These are phyloP conservation scores for Magnolia officinalis DNA, from an alignment of 164 flowering plant genomes.

Conservation along the genomic window DNA sequence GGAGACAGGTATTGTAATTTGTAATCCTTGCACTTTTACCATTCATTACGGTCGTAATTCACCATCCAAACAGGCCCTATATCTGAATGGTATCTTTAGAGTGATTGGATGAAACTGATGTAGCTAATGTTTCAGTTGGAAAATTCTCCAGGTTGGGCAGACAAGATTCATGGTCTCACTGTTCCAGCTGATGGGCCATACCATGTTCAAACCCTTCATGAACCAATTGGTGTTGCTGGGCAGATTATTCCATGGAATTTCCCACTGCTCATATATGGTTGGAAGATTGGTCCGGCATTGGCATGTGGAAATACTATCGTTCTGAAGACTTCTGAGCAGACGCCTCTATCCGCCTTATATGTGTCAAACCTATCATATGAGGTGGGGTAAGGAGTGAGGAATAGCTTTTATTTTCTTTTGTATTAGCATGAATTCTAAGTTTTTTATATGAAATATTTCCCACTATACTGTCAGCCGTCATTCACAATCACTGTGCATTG, in stretches of 20 bases:
- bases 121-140: neutral
- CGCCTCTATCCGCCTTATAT: constrained; percentile 73
- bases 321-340: constrained; percentile 84
- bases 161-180: constrained; percentile 77
- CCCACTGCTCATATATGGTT: constrained; percentile 36
- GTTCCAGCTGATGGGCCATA: constrained; percentile 45
- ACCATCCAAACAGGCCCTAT: no score
- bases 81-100: no score
- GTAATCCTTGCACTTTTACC: no score
- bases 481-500: no score
- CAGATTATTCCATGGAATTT: constrained; percentile 80
- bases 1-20: no score
- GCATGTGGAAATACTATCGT: constrained; percentile 86
- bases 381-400: constrained; percentile 26
- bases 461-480: no score
- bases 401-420: constrained; percentile 20
- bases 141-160: constrained; percentile 71
- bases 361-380: constrained; percentile 64
- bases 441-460: no score
- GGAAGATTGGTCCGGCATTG: constrained; percentile 64
- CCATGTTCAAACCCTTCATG: constrained; percentile 63
- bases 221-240: constrained; percentile 84
- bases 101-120: neutral
- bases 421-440: no score
- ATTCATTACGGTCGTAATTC: no score